Evolutionary conservation across 371 early-diverging fungal genomes (phyloP), one percentile per base, ranked within the genome.

Genomic region (Vavraia culicis): DNA sequence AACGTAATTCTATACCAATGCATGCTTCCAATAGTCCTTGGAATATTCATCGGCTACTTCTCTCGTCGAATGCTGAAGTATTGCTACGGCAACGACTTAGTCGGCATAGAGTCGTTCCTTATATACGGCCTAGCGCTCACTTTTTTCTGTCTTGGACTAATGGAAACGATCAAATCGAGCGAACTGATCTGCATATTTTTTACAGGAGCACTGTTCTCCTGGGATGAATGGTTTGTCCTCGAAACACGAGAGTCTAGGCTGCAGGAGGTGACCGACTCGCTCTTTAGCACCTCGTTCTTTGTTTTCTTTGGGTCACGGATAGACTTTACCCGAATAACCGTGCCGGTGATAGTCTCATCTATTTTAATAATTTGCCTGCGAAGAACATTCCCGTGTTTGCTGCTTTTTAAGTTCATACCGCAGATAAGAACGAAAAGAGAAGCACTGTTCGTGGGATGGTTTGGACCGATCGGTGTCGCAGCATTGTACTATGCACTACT

Each of bases 391-490:
- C 69, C 76, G 33, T 67, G 88, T 1, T 36, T 83, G 31, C n/a
- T n/a, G n/a, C n/a, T n/a, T 51, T 37, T 77, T 27, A 69, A 69
- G 4, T 62, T 72, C 1, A 77, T 87, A 41, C 1, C 41, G 0
- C 40, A 79, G 80, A 0, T 76, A 79, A 0, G 56, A 32, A 79
- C 69, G 0, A 75, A 69, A 44, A 74, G 77, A 23, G 86, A 88
- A 61, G 83, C 82, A 0, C 59, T 84, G 1, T 88, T 88, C 64
- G 78, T 81, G 18, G 91, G 91, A 0, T 88, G 85, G 83, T 89
- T 88, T 62, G 91, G 88, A 1, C 91, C 91, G 0, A 80, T 90
- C 43, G 90, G 90, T 8, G 78, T 78, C n/a, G 77, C 71, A 39
- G 88, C 90, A 0, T 68, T 89, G 1, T 89, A 64, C 48, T 68